Evolutionary conservation across 331 rosid species (phyloP), one percentile per base, ranked within the genome.

Genomic region (Telfairia occidentalis): DNA sequence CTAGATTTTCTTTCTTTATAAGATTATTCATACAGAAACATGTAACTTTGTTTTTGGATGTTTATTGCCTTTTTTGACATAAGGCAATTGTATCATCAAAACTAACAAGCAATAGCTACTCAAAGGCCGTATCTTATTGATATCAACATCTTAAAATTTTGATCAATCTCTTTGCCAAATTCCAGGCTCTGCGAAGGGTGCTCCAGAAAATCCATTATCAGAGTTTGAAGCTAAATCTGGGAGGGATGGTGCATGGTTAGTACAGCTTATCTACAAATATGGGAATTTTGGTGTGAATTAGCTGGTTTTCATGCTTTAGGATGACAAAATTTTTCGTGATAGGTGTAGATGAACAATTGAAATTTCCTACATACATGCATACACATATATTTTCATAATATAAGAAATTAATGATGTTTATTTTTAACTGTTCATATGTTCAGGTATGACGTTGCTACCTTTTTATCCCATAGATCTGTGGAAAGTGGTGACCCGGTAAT

Each of bases 161-260:
- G 49, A 12, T 55, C 49, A 65, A 53, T 55, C 15, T 18, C 77
- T 75, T 78, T 77, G 34, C 85, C 74, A 86, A 91, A 91, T 81
- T 83, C 79, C 87, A 75, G 84, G 83, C 16, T 29, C 87, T 34
- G 90, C 82, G 77, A 95, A 85, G 84, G 82, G 78, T 79, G 52
- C 87, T 79, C 63, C 93, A 38, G 97, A 95, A 78, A 89, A 81
- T 85, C 80, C 90, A 12, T 80, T 81, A 19, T 78, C 85, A 85
- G 99, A 95, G 82, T 92, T 90, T 58, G 99, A 95, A 88, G 99
- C 99, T 57, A 95, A 92, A 86, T 95, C 99, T 72, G 94, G 91
- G 76, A 90, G 99, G 80, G 99, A 95, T 84, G 96, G 97, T 74
- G 99, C 99, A 88, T 95, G 99, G 99, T 95, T 75, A 87, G 80